Percentiles rank a stretch among this genome's conserved stretches.
Evolutionary conservation across 495 filamentous ascomycete genomes (phyloP).

Genomic region (Penicillium tannophilum): DNA sequence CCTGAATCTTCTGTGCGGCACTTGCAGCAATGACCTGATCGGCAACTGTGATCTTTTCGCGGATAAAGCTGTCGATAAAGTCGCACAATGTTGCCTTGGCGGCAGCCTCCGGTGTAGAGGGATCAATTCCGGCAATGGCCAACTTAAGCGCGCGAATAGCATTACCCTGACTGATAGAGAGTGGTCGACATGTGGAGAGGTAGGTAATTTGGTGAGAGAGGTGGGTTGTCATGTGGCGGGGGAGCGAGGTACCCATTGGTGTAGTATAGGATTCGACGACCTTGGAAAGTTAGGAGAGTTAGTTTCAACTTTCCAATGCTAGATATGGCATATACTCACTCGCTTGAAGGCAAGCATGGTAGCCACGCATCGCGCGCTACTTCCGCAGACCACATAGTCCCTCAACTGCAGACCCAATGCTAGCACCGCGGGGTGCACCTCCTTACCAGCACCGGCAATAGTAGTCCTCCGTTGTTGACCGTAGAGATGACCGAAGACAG

Average conservation of each 20-base stretch:
- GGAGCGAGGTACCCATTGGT: conserved; percentile 76
- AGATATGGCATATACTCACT: conserved; percentile 50
- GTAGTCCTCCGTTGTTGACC: conserved; percentile 70
- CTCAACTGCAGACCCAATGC: conserved; percentile 88
- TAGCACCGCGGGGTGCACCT: conserved; percentile 87
- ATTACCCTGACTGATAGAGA: conserved; percentile 93
- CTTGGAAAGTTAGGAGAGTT: conserved; percentile 37
- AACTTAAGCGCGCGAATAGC: conserved; percentile 93
- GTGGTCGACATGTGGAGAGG: conserved; percentile 85
- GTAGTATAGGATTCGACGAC: conserved; percentile 92
- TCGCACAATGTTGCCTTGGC: conserved; percentile 77
- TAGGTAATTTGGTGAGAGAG: conserved; percentile 94
- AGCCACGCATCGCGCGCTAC: conserved; percentile 83
- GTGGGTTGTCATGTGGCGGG: conserved; percentile 90
- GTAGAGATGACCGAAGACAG: conserved; percentile 84
- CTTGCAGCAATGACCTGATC: conserved; percentile 80
- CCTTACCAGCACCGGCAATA: conserved; percentile 75
- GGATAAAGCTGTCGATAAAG: conserved; percentile 87
- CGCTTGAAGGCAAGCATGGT: conserved; percentile 87
- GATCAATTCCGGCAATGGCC: conserved; percentile 81
- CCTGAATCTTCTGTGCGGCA: conserved; percentile 70
- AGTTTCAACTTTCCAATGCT: too few species aligned
- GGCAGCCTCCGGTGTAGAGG: conserved; percentile 71
- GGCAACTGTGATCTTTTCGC: conserved; percentile 83
- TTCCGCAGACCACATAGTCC: conserved; percentile 85